Percentiles rank a stretch among this genome's conserved stretches.
Conservation (phyloP, 2,329 filamentous ascomycete genomes). For the Graphilbum sp. region DNA sequence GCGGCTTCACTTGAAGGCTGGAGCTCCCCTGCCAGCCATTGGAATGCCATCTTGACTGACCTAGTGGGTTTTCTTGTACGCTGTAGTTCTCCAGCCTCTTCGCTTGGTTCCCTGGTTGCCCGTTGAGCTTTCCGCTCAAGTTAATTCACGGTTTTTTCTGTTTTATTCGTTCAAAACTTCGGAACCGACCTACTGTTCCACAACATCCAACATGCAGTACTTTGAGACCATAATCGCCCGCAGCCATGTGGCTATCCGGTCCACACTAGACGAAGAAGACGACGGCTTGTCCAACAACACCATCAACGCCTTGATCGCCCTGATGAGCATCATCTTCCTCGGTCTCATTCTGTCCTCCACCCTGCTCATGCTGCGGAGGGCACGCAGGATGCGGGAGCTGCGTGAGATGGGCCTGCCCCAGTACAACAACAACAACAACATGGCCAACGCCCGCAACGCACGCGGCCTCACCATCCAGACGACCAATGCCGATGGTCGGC, state of each 20-base stretch:
- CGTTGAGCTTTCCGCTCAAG: too few relatives aligned
- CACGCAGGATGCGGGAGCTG: constrained; percentile 41
- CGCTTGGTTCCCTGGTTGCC: too few relatives aligned
- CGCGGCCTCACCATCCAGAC: constrained; percentile 42
- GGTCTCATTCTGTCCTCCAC: constrained; percentile 49
- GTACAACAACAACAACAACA: constrained; percentile 36
- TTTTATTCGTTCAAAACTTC: background rate
- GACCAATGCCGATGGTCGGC: constrained; percentile 29
- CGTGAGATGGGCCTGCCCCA: constrained; percentile 44
- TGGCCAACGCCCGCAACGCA: constrained; percentile 29
- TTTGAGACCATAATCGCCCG: constrained; percentile 22
- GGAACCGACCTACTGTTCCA: too few relatives aligned
- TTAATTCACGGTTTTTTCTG: too few relatives aligned
- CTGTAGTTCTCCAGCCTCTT: too few relatives aligned
- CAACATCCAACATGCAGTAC: constrained; percentile 21
- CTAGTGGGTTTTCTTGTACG: background rate
- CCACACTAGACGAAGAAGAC: constrained; percentile 18
- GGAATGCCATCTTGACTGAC: too few relatives aligned
- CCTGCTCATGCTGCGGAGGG: constrained; percentile 44
- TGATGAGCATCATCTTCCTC: constrained; percentile 64
- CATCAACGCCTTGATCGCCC: constrained; percentile 61
- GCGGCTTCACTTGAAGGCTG: too few relatives aligned
- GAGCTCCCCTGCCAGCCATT: too few relatives aligned
- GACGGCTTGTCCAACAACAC: constrained; percentile 34
- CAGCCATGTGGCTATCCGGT: constrained; percentile 31